Percentiles rank a stretch among this genome's conserved stretches.
Evolutionary conservation across 345 rosid species (phyloP).

Genomic region (Noccaea caerulescens): DNA sequence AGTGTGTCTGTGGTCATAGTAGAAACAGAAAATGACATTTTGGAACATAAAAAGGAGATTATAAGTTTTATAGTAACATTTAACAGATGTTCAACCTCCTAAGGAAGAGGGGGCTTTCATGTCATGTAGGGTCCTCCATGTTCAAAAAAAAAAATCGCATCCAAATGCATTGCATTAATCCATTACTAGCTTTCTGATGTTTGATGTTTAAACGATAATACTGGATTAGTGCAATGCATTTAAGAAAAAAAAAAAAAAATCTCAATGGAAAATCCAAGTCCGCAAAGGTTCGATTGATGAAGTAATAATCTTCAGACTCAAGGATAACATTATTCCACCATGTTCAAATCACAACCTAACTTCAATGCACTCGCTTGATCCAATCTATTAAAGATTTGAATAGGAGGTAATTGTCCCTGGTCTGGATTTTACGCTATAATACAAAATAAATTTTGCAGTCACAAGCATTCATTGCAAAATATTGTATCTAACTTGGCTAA

Average conservation of each 20-base stretch:
- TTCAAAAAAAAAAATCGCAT: background rate
- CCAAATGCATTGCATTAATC: conserved; percentile 5
- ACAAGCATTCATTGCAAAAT: no score
- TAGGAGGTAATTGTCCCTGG: no score
- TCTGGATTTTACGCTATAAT: no score
- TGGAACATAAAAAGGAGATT: conserved; percentile 1
- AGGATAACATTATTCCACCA: background rate
- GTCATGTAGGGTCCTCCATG: conserved; percentile 35
- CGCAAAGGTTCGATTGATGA: background rate
- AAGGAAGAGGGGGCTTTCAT: conserved; percentile 24
- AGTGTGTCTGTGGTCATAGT: conserved; percentile 7
- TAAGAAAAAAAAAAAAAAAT: background rate
- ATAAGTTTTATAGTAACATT: background rate
- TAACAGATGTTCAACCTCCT: conserved; percentile 27
- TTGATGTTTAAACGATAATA: background rate
- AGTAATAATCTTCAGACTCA: background rate
- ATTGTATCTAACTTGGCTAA: no score
- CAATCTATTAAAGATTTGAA: no score
- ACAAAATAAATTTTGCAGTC: no score
- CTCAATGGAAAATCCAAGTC: background rate
- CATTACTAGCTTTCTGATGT: background rate
- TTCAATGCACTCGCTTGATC: background rate
- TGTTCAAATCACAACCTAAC: background rate
- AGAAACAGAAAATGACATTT: conserved; percentile 5
- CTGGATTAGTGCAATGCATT: background rate